A percentile compares a stretch with the other conserved stretches of the same genome.
phyloP scores from a whole-genome alignment of 2,329 filamentous ascomycete species.

The Alternaria longipes region DNA sequence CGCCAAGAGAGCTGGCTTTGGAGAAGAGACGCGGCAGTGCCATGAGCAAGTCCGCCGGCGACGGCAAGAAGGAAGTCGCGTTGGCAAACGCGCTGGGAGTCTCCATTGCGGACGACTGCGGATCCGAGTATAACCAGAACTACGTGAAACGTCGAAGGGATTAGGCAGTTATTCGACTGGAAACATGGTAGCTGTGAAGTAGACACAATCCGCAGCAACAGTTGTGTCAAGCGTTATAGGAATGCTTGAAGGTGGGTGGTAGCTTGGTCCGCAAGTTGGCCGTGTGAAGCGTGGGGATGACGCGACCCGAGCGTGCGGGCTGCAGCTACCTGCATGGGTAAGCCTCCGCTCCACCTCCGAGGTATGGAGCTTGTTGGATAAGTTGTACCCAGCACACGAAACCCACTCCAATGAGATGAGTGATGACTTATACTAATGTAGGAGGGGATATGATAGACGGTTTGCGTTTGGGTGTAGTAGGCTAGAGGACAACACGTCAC shows the following conservation, averaged over 20 bases:
- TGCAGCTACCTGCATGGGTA: conserved; percentile 1
- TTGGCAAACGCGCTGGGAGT: conserved; percentile 40
- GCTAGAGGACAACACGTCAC: no score
- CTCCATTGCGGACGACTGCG: conserved; percentile 33
- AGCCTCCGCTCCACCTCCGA: conserved; percentile 12
- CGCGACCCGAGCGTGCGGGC: conserved; percentile 14
- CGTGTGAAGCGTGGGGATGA: conserved; percentile 16
- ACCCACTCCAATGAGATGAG: background rate
- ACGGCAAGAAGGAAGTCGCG: conserved; percentile 59
- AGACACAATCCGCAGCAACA: background rate
- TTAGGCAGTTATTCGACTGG: background rate
- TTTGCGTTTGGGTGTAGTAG: no score
- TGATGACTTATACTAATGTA: background rate
- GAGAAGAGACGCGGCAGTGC: conserved; percentile 75
- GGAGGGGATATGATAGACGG: no score
- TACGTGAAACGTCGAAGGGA: background rate
- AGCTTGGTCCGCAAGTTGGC: conserved; percentile 15
- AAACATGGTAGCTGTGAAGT: conserved; percentile 11
- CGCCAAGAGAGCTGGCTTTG: conserved; percentile 71
- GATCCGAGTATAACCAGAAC: conserved; percentile 18
- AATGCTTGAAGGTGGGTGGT: background rate
- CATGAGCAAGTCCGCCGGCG: conserved; percentile 73
- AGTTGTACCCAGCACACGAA: background rate
- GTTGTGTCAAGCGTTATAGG: background rate
- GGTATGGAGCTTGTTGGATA: no score